Evolutionary conservation across 345 rosid species (phyloP).

Genomic region (Eucalyptus sp.): DNA sequence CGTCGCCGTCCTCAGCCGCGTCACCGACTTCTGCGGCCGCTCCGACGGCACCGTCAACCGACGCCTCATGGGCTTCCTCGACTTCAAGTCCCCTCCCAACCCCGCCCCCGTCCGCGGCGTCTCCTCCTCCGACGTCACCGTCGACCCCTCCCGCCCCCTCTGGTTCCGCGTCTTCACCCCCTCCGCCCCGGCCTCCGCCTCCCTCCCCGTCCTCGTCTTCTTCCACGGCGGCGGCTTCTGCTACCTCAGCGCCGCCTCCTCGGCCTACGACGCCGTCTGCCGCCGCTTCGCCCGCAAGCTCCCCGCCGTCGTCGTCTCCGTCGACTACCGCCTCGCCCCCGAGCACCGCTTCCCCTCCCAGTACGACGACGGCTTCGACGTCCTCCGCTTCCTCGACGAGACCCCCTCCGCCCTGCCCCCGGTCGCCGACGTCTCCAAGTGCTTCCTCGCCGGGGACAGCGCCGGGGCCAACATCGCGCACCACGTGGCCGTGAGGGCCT

Average conservation of each 20-base stretch:
- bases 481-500: constrained; percentile 42
- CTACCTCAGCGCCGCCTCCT: constrained; percentile 40
- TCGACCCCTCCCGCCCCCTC: constrained; percentile 51
- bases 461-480: constrained; percentile 81
- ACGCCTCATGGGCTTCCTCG: constrained; percentile 37
- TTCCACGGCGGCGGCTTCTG: constrained; percentile 89
- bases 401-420: constrained; percentile 20
- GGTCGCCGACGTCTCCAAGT: constrained; percentile 42
- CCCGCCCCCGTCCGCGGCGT: constrained; percentile 36
- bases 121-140: constrained; percentile 38
- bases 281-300: constrained; percentile 44
- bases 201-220: constrained; percentile 54
- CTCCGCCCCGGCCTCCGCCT: constrained; percentile 10
- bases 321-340: constrained; percentile 68
- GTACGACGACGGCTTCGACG: constrained; percentile 73
- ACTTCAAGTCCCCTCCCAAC: constrained; percentile 27
- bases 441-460: constrained; percentile 71
- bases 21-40: constrained; percentile 28
- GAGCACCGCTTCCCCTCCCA: constrained; percentile 68
- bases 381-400: constrained; percentile 34
- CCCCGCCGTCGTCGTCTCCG: constrained; percentile 54
- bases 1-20: constrained; percentile 16
- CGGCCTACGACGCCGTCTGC: constrained; percentile 47
- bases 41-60: constrained; percentile 58
- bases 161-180: constrained; percentile 72